Conservation (phyloP, 1,139 yeast genomes). For the Magnusiomyces paraingens region DNA sequence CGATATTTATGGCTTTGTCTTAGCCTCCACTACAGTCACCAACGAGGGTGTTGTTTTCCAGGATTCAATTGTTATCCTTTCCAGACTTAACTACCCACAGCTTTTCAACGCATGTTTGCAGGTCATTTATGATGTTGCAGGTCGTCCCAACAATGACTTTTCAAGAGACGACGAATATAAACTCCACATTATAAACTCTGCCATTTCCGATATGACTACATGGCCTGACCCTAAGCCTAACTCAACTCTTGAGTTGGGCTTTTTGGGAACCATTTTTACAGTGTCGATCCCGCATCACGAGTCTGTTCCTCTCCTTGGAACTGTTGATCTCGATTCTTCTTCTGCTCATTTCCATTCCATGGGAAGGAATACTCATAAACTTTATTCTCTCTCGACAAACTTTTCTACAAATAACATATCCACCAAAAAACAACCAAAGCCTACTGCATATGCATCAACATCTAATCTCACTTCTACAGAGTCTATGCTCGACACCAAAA, state of each 20-base stretch:
- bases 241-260: conserved; percentile 23
- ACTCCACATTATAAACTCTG: conserved; percentile 27
- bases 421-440: neutral
- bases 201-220: conserved; percentile 25
- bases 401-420: neutral
- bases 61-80: conserved; percentile 27
- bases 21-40: neutral
- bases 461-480: conserved; percentile 6
- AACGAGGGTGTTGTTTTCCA: conserved; percentile 26
- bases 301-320: conserved; percentile 18
- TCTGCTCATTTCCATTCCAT: conserved; percentile 10
- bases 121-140: conserved; percentile 18
- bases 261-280: conserved; percentile 25
- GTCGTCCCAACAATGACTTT: conserved; percentile 6
- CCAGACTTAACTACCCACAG: conserved; percentile 24
- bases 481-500: conserved; percentile 4
- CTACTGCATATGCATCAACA: conserved; percentile 7
- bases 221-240: conserved; percentile 27
- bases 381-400: neutral
- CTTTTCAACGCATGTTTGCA: conserved; percentile 24
- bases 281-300: conserved; percentile 16
- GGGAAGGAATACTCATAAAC: conserved; percentile 4
- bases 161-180: conserved; percentile 14
- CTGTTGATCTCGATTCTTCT: conserved; percentile 12
- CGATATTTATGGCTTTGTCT: neutral